Evolutionary conservation across 805 yeast genomes (phyloP).

Genomic region (Barnettozyma sucrosica): DNA sequence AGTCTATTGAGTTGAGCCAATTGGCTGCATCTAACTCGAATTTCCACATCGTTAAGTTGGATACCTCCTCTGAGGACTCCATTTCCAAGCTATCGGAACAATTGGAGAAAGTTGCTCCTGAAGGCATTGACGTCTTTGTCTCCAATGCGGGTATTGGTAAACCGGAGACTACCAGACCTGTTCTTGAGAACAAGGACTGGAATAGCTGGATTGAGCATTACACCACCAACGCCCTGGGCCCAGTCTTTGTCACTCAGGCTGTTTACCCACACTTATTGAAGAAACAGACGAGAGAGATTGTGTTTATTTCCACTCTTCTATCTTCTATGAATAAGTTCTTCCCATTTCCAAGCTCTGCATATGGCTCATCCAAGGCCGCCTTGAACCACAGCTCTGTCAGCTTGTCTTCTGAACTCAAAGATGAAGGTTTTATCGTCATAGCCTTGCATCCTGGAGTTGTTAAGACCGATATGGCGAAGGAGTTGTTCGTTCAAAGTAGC

Average conservation of each 20-base stretch:
- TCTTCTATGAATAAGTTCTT: slow-evolving; percentile 21
- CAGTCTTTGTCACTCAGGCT: slow-evolving; percentile 6
- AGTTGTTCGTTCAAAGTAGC: no score
- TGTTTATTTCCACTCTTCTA: slow-evolving; percentile 26
- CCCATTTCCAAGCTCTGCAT: slow-evolving; percentile 22
- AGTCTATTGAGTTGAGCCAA: slow-evolving; percentile 1
- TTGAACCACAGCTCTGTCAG: background rate
- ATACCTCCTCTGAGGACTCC: slow-evolving; percentile 10
- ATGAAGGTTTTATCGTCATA: background rate
- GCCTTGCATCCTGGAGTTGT: slow-evolving; percentile 20
- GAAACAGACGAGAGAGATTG: slow-evolving; percentile 22
- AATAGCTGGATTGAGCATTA: slow-evolving; percentile 9
- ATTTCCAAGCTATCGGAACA: slow-evolving; percentile 4
- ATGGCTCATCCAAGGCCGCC: background rate
- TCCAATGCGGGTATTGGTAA: slow-evolving; percentile 15
- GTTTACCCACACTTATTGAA: slow-evolving; percentile 9
- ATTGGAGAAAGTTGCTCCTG: slow-evolving; percentile 4
- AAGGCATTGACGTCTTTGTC: slow-evolving; percentile 14
- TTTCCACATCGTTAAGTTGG: slow-evolving; percentile 9
- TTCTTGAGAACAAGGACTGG: slow-evolving; percentile 10
- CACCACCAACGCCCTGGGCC: slow-evolving; percentile 13
- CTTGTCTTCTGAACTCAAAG: background rate
- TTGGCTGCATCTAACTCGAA: slow-evolving; percentile 4
- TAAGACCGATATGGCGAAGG: slow-evolving; percentile 31
- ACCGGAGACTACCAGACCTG: slow-evolving; percentile 17